phyloP scores from a whole-genome alignment of 179 eudicot genomes.

The Vitellaria paradoxa region DNA sequence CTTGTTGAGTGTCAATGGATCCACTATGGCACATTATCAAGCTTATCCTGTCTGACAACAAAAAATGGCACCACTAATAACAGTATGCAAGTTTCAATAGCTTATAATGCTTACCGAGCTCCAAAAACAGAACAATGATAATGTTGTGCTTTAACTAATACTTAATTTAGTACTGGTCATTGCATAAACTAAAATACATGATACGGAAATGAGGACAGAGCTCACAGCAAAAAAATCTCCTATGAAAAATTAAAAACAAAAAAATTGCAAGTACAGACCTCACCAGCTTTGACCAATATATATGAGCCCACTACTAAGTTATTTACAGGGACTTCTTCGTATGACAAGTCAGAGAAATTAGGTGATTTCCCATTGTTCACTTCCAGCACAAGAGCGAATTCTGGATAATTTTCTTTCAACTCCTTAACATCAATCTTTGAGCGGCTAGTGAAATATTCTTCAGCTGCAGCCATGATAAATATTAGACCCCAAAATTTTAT shows the following conservation, averaged over 20 bases:
- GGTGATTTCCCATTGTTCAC: conserved; percentile 37
- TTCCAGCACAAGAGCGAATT: conserved; percentile 81
- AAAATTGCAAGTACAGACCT: conserved; percentile 53
- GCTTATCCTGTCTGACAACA: neutral
- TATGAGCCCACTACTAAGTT: conserved; percentile 77
- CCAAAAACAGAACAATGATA: neutral
- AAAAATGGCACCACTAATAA: neutral
- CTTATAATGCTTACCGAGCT: neutral
- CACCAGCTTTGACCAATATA: conserved; percentile 98
- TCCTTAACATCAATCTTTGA: conserved; percentile 94
- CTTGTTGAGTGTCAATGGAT: neutral
- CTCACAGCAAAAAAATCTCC: neutral
- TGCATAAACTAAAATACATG: neutral
- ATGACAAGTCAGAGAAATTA: conserved; percentile 65
- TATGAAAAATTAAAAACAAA: neutral
- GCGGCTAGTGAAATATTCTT: conserved; percentile 94
- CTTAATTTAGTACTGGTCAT: neutral
- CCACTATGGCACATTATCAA: neutral
- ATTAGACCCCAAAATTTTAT: conserved; percentile 13
- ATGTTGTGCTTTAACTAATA: neutral
- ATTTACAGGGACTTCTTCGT: conserved; percentile 73
- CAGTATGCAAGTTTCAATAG: neutral
- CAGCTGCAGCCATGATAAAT: conserved; percentile 57
- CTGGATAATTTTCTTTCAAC: conserved; percentile 90
- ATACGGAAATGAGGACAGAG: neutral